Evolutionary conservation across 1,284 basidiomycete genomes (phyloP), one percentile per base, ranked within the genome.

Genomic region (Phenoliferia sp.): DNA sequence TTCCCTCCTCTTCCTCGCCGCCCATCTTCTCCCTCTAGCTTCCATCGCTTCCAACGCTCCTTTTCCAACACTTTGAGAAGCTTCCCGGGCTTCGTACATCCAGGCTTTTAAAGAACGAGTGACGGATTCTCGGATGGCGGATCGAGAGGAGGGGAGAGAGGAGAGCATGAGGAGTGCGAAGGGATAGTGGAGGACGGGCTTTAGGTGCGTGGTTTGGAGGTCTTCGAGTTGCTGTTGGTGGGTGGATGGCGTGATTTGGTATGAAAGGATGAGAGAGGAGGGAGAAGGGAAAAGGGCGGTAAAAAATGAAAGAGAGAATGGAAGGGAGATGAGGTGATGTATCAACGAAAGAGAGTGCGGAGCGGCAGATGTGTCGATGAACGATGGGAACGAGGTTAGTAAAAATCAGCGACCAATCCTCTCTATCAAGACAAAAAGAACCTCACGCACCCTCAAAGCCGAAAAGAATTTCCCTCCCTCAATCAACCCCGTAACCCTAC

Each of bases 71-170:
- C 90, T 85, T 0, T 88, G 86, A 65, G 90, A 91, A 68, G 90
- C 86, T 74, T 97, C 94, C 62, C 96, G 84, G 65, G 98, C 94
- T 75, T 98, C 93, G 63, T 95, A 87, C 32, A 99, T 82, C 96
- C 96, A 99, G 70, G 96, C 90, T 78, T 98, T 99, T 82, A 94
- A 90, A 10, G 94, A 92, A 0, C 92, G 89, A 0, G 91, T 95
- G 2, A 99, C 96, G 0, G 91, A 90, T 74, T 91, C 89, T 78
- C 94, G 92, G 77, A 99, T 91, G 73, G 93, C 90, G 28, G 84
- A 82, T 10, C 94, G 88, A 59, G 95, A 84, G 0, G 93, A 94
- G 0, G 96, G 96, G 33, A 99, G 81, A 0, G 93, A 94, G 0
- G 92, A 91, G 32, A 96, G 82, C 72, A 99, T 85, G 80, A 96